Conservation (phyloP, 176 grass and related monocot species). For the Themeda triandra region DNA sequence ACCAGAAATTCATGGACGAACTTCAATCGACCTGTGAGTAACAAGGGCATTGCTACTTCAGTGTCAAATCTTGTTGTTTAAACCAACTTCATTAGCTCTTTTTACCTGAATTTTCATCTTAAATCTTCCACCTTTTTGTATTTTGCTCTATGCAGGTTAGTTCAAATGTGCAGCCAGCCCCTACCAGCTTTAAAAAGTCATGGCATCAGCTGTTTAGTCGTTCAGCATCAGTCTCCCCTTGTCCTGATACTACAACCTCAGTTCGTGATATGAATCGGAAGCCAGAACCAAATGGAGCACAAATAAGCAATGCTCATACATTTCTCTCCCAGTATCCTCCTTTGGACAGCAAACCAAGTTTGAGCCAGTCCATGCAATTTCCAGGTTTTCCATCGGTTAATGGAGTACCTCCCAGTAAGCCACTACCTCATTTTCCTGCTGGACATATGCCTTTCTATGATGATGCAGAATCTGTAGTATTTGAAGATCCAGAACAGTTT, state of each 20-base stretch:
- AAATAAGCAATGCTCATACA: constrained; percentile 44
- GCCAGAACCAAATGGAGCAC: constrained; percentile 30
- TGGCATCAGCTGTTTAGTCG: constrained; percentile 84
- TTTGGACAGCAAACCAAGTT: constrained; percentile 38
- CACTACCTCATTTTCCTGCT: constrained; percentile 42
- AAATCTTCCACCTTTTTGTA: background rate
- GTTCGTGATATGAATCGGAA: constrained; percentile 31
- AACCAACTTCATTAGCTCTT: constrained; percentile 1
- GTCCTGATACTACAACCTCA: constrained; percentile 41
- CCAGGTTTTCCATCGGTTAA: constrained; percentile 35
- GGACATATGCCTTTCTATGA: constrained; percentile 42
- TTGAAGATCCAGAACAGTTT: constrained; percentile 71
- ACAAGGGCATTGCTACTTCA: constrained; percentile 17
- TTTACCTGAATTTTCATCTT: constrained; percentile 13
- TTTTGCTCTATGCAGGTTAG: constrained; percentile 54
- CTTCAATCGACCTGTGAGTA: constrained; percentile 64
- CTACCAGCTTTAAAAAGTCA: constrained; percentile 57
- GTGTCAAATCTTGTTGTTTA: background rate
- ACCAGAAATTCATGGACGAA: constrained; percentile 41
- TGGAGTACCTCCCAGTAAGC: constrained; percentile 14
- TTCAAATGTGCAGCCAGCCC: constrained; percentile 52
- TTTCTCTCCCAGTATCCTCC: constrained; percentile 46
- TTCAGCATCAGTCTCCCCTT: constrained; percentile 57
- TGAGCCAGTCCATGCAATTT: constrained; percentile 35
- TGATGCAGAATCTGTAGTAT: no score